Percentiles rank a stretch among this genome's conserved stretches.
Conservation (phyloP, 2,329 filamentous ascomycete species). For the Colletotrichum lupini region DNA sequence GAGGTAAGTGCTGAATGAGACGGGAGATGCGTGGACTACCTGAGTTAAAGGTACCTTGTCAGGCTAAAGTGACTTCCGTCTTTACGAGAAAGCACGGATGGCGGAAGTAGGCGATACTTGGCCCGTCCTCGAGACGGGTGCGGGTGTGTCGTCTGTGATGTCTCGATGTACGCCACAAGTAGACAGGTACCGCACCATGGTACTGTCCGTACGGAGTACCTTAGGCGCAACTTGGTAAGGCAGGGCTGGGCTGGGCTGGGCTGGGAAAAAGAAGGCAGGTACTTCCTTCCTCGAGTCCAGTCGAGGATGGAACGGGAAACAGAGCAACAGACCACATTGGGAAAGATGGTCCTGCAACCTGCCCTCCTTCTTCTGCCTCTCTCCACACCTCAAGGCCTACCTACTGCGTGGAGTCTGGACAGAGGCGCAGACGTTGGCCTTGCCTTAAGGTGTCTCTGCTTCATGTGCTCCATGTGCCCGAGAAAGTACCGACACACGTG, state of each 20-base stretch:
- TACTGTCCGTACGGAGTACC: too few species aligned
- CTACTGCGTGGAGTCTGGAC: neutral
- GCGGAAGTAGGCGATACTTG: constrained; percentile 22
- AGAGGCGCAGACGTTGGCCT: neutral
- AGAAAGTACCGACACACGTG: neutral
- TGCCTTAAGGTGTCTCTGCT: neutral
- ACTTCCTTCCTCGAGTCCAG: neutral
- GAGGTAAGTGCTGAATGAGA: constrained; percentile 8
- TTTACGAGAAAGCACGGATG: neutral
- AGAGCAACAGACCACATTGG: neutral
- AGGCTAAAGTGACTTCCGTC: too few species aligned
- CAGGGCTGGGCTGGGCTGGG: neutral
- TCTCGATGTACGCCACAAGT: neutral
- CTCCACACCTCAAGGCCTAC: neutral
- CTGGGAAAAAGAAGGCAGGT: neutral
- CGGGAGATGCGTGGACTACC: neutral
- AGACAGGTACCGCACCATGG: neutral
- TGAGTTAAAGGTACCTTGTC: too few species aligned
- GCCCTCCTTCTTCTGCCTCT: neutral
- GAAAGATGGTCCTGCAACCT: neutral
- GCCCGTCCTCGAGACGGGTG: constrained; percentile 4
- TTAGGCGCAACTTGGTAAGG: neutral
- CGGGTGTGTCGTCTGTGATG: neutral
- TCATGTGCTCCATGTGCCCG: constrained; percentile 1
- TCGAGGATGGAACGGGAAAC: neutral